Evolutionary conservation across 139 green algal genomes (phyloP).

Genomic region (Penium margaritaceum): DNA sequence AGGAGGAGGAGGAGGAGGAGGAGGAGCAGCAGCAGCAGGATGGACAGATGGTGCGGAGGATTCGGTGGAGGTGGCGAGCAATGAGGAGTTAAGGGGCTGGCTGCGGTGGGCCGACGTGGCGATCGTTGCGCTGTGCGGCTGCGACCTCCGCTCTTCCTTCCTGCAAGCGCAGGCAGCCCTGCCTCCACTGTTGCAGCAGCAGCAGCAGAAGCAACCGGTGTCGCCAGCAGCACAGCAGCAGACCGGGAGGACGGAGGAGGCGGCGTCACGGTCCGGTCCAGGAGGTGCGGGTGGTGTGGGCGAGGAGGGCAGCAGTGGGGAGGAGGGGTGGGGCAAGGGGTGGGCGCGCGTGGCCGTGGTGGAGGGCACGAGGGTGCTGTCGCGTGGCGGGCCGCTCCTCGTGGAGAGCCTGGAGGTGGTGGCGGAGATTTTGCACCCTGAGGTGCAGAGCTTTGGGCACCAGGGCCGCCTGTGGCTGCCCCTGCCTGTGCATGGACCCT

Average conservation of each 20-base stretch:
- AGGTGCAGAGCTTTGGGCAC: slow-evolving; percentile 39
- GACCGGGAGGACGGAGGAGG: no score
- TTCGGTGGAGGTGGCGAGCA: neutral
- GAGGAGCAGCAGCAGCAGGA: no score
- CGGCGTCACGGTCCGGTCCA: no score
- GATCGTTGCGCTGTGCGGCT: slow-evolving; percentile 61
- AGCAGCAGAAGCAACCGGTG: no score
- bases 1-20: no score
- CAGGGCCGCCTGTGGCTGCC: no score
- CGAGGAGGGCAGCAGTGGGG: neutral
- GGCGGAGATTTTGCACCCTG: slow-evolving; percentile 39
- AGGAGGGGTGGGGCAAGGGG: neutral
- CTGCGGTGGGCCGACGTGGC: slow-evolving; percentile 47
- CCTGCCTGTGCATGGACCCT: no score
- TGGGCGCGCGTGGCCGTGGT: slow-evolving; percentile 24
- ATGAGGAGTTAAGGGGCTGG: neutral
- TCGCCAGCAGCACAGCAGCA: neutral
- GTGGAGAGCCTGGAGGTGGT: slow-evolving; percentile 44
- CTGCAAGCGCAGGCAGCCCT: no score
- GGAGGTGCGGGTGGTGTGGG: no score
- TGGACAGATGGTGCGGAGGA: neutral
- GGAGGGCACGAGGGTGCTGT: slow-evolving; percentile 29
- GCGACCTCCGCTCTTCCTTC: no score
- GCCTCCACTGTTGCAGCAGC: slow-evolving; percentile 13
- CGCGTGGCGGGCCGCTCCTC: slow-evolving; percentile 25